A percentile compares a stretch with the other conserved stretches of the same genome.
These are phyloP conservation scores for Pleurotus pulmonarius DNA, from an alignment of 768 basidiomycete genomes.

Conservation along the genomic window DNA sequence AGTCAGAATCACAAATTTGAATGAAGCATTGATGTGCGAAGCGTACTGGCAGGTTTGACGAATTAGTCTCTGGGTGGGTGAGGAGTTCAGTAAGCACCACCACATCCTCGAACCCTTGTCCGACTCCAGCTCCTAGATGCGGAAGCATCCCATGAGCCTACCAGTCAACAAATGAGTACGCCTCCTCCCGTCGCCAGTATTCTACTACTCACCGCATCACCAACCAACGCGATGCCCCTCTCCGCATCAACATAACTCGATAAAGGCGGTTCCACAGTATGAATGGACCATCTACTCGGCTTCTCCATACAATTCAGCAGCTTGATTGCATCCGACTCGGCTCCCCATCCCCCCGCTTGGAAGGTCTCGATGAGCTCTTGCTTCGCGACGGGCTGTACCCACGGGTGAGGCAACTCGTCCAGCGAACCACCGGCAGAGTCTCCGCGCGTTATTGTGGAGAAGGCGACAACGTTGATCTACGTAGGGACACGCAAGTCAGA, in stretches of 20 bases:
- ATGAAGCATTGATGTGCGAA: no score
- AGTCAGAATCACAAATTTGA: background rate
- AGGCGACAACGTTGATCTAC: conserved; percentile 47
- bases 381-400: conserved; percentile 37
- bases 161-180: background rate
- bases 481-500: background rate
- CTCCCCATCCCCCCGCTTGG: conserved; percentile 35
- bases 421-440: conserved; percentile 12
- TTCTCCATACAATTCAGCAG: conserved; percentile 39
- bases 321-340: conserved; percentile 27
- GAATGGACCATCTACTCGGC: conserved; percentile 51
- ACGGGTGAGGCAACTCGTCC: conserved; percentile 25
- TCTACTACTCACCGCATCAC: conserved; percentile 41
- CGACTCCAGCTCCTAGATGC: conserved; percentile 54
- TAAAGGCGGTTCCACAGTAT: conserved; percentile 43
- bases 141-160: conserved; percentile 61
- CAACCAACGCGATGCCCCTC: conserved; percentile 40
- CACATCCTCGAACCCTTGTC: conserved; percentile 59
- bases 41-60: conserved; percentile 37
- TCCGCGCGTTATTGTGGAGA: conserved; percentile 27
- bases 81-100: conserved; percentile 44
- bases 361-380: conserved; percentile 41
- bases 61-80: conserved; percentile 33
- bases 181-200: no score
- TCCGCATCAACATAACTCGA: conserved; percentile 35